Percentiles rank a stretch among this genome's conserved stretches.
Evolutionary conservation across 306 rosid species (phyloP).

Genomic region (Purshia tridentata): DNA sequence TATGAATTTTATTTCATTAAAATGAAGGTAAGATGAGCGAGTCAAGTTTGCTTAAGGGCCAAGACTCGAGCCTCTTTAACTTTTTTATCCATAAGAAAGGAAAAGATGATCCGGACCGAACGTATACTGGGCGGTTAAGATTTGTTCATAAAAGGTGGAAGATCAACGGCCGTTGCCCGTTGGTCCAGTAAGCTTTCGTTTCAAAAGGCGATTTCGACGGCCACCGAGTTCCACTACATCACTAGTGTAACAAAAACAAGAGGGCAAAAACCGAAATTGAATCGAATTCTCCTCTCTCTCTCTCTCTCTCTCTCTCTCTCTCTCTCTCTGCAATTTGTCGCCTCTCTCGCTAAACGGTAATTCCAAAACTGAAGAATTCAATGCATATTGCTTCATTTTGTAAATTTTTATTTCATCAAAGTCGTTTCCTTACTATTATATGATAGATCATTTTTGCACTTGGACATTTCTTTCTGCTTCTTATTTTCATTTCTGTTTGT

Average conservation of each 20-base stretch:
- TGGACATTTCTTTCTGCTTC: neutral
- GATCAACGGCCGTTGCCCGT: neutral
- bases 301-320: neutral
- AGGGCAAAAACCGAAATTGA: neutral
- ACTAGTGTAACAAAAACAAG: neutral
- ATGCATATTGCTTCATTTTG: neutral
- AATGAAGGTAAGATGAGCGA: too few species aligned
- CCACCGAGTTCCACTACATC: constrained; percentile 4
- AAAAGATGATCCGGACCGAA: neutral
- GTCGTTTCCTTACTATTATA: neutral
- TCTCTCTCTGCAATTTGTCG: neutral
- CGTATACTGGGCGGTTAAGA: neutral
- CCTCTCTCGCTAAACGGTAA: constrained; percentile 6
- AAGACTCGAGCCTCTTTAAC: too few species aligned
- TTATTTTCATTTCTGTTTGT: neutral
- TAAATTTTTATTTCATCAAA: neutral
- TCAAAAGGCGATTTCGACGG: constrained; percentile 23
- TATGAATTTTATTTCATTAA: too few species aligned
- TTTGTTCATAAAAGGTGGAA: constrained; percentile 5
- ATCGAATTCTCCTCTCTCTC: neutral
- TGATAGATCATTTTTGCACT: too few species aligned
- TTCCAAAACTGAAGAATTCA: neutral
- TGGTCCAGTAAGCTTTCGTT: constrained; percentile 11
- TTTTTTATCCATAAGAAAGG: neutral
- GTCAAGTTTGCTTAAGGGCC: too few species aligned